Evolutionary conservation across 2,329 filamentous ascomycete genomes (phyloP).

Genomic region (Clonostachys chloroleuca): DNA sequence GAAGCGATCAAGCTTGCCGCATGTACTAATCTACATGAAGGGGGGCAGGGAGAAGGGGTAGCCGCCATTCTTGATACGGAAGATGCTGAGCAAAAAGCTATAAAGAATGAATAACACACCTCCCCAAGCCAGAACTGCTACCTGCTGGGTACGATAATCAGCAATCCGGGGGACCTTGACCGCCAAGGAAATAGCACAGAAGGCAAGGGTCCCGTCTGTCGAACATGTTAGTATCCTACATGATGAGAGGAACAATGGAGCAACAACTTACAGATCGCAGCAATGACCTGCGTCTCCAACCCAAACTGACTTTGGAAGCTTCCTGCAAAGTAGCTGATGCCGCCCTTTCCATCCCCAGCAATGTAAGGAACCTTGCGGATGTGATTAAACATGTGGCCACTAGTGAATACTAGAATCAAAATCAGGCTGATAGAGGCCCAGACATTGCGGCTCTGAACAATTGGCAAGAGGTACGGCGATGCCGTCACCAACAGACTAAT

Average conservation of each 20-base stretch:
- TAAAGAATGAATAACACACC: constrained; percentile 77
- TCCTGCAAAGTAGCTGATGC: constrained; percentile 82
- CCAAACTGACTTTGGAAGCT: constrained; percentile 95
- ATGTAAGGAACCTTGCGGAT: constrained; percentile 96
- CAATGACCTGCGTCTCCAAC: constrained; percentile 91
- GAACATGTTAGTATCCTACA: background rate
- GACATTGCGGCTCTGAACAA: constrained; percentile 85
- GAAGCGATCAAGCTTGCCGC: background rate
- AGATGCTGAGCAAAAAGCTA: constrained; percentile 90
- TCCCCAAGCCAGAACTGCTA: constrained; percentile 77
- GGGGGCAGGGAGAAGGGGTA: constrained; percentile 95
- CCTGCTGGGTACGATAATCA: constrained; percentile 72
- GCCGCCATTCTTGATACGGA: constrained; percentile 89
- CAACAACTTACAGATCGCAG: constrained; percentile 78
- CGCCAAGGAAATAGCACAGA: constrained; percentile 85
- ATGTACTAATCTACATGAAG: constrained; percentile 52
- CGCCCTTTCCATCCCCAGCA: constrained; percentile 75
- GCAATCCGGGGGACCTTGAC: constrained; percentile 88
- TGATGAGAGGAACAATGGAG: background rate
- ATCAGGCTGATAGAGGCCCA: constrained; percentile 92
- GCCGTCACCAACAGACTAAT: constrained; percentile 67
- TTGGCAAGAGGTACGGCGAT: constrained; percentile 73
- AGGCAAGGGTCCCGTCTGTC: constrained; percentile 69
- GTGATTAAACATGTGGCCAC: constrained; percentile 99
- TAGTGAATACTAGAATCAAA: constrained; percentile 85